These are phyloP conservation scores for Scheffersomyces parashehatae DNA, from an alignment of 1,139 yeast species.

Conservation along the genomic window DNA sequence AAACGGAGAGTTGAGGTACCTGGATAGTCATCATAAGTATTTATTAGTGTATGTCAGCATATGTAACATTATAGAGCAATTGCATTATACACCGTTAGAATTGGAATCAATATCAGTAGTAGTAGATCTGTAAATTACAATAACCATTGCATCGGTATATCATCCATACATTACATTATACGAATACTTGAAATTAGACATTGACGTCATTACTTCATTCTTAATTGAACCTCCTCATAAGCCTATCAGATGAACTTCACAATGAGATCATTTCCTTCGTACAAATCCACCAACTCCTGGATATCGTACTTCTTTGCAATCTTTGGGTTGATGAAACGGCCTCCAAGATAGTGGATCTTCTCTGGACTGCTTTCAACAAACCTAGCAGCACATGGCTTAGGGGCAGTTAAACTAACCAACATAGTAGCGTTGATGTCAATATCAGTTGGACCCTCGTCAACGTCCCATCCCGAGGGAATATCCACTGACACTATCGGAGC, in stretches of 20 bases:
- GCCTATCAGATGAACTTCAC: constrained; percentile 26
- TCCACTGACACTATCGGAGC: constrained; percentile 80
- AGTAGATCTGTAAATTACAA: too few relatives aligned
- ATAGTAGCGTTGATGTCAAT: constrained; percentile 57
- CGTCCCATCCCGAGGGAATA: constrained; percentile 97
- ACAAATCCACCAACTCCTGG: constrained; percentile 37
- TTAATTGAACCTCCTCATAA: background rate
- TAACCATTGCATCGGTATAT: background rate
- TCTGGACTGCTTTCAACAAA: constrained; percentile 33
- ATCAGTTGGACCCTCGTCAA: constrained; percentile 72
- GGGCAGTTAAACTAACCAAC: constrained; percentile 86
- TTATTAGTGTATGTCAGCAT: too few relatives aligned
- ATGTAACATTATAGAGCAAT: too few relatives aligned
- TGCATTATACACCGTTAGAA: too few relatives aligned
- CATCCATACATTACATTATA: constrained; percentile 4
- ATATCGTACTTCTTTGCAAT: constrained; percentile 77
- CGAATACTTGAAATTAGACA: background rate
- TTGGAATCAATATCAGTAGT: too few relatives aligned
- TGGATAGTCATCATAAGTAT: too few relatives aligned
- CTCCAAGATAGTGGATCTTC: constrained; percentile 77
- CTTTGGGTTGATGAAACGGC: constrained; percentile 68
- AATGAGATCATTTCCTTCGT: constrained; percentile 38
- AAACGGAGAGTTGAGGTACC: background rate
- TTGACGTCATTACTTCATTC: too few relatives aligned
- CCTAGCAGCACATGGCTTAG: constrained; percentile 76